Percentiles rank a stretch among this genome's conserved stretches.
Conservation (phyloP, 2,329 filamentous ascomycete species). For the Diaporthe australafricana region DNA sequence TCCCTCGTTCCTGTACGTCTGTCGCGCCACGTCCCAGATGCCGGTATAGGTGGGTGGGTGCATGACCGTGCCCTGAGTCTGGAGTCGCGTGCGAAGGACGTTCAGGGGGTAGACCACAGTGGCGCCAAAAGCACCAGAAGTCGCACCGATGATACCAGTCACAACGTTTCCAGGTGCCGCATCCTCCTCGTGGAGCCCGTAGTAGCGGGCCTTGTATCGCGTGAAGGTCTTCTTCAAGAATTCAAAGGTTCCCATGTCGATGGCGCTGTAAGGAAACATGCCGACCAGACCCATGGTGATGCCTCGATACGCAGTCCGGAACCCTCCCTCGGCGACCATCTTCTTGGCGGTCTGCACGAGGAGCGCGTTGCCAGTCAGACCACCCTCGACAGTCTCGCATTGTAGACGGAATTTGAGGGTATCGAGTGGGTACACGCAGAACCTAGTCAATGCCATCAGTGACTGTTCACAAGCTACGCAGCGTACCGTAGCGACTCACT, state of each 20-base stretch:
- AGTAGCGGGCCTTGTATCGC: constrained; percentile 74
- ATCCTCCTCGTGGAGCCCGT: constrained; percentile 84
- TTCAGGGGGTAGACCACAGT: constrained; percentile 97
- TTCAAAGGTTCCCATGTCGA: constrained; percentile 96
- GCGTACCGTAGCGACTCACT: constrained; percentile 64
- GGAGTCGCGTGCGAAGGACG: constrained; percentile 88
- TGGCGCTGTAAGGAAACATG: constrained; percentile 98
- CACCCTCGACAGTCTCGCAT: constrained; percentile 91
- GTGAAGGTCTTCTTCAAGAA: constrained; percentile 84
- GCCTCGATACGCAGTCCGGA: constrained; percentile 87
- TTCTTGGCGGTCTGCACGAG: constrained; percentile 86
- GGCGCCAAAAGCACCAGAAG: constrained; percentile 91
- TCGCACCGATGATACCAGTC: constrained; percentile 89
- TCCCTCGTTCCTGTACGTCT: constrained; percentile 87
- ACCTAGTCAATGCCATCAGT: constrained; percentile 57
- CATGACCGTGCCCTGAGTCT: constrained; percentile 93
- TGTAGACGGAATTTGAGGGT: constrained; percentile 87
- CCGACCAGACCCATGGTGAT: constrained; percentile 93
- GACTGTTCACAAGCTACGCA: neutral
- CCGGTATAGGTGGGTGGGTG: constrained; percentile 92
- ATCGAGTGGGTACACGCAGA: constrained; percentile 94
- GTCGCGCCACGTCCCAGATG: constrained; percentile 87
- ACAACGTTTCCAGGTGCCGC: constrained; percentile 83
- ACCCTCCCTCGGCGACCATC: constrained; percentile 83
- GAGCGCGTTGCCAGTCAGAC: constrained; percentile 83